A percentile compares a stretch with the other conserved stretches of the same genome.
These are phyloP conservation scores for Neofusicoccum parvum DNA, from an alignment of 2,329 filamentous ascomycete species.

Conservation along the genomic window DNA sequence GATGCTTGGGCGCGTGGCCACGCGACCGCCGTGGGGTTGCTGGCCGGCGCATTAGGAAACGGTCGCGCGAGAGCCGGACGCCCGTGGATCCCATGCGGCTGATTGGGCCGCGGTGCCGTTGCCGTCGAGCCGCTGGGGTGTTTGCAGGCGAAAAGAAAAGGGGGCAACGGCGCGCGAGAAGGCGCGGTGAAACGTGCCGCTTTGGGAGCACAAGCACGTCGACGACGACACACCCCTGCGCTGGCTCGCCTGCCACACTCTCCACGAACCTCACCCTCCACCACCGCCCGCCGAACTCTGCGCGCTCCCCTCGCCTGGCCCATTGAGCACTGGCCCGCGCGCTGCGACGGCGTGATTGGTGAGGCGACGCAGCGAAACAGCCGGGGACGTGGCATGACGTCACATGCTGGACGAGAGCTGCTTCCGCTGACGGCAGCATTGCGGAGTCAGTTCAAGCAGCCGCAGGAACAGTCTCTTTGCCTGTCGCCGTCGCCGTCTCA, in stretches of 20 bases:
- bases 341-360: neutral
- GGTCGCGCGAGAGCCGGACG: neutral
- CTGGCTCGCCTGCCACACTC: no score
- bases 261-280: no score
- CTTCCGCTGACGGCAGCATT: no score
- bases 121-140: neutral
- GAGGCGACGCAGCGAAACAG: neutral
- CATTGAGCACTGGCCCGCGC: no score
- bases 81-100: neutral
- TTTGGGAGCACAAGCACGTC: no score
- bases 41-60: neutral
- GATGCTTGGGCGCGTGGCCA: no score
- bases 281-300: no score
- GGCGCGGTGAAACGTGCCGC: neutral
- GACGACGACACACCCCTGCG: no score
- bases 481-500: neutral
- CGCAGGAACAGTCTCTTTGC: neutral
- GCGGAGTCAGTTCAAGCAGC: no score
- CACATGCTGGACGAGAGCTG: neutral
- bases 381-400: neutral
- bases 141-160: neutral
- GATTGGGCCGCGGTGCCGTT: conserved; percentile 6
- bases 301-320: neutral
- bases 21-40: no score
- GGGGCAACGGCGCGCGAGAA: neutral